Evolutionary conservation across 345 rosid species (phyloP).

Genomic region (Dimocarpus longan): DNA sequence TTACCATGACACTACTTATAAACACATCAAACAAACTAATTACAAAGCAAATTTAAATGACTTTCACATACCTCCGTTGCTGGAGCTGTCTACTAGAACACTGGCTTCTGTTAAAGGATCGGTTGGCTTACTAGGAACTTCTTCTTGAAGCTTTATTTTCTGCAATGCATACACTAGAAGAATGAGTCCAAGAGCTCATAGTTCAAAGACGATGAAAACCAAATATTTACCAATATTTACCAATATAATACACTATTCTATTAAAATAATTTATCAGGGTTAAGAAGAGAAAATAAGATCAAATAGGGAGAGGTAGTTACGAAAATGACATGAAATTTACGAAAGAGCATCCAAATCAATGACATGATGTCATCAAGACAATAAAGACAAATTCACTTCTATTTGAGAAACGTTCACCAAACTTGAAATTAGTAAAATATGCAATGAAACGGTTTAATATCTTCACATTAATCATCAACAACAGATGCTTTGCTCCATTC

Average conservation of each 20-base stretch:
- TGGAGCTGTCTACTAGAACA: conserved; percentile 16
- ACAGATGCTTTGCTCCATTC: neutral
- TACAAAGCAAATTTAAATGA: neutral
- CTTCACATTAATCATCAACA: neutral
- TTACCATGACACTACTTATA: neutral
- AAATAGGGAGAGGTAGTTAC: neutral
- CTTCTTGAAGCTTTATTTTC: neutral
- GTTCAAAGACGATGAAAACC: neutral
- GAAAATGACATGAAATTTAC: neutral
- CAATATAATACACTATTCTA: neutral
- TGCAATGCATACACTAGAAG: neutral
- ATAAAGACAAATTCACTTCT: neutral
- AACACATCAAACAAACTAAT: neutral
- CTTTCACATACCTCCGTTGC: conserved; percentile 37
- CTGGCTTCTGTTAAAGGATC: conserved; percentile 44
- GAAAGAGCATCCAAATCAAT: neutral
- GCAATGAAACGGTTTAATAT: neutral
- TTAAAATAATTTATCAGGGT: neutral
- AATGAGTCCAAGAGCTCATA: neutral
- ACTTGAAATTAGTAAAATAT: neutral
- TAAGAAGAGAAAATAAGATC: neutral
- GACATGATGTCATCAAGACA: neutral
- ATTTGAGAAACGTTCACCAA: neutral
- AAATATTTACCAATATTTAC: neutral
- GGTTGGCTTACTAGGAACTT: conserved; percentile 43